Evolutionary conservation across 2,329 filamentous ascomycete species (phyloP).

Genomic region (Alternaria sp.): DNA sequence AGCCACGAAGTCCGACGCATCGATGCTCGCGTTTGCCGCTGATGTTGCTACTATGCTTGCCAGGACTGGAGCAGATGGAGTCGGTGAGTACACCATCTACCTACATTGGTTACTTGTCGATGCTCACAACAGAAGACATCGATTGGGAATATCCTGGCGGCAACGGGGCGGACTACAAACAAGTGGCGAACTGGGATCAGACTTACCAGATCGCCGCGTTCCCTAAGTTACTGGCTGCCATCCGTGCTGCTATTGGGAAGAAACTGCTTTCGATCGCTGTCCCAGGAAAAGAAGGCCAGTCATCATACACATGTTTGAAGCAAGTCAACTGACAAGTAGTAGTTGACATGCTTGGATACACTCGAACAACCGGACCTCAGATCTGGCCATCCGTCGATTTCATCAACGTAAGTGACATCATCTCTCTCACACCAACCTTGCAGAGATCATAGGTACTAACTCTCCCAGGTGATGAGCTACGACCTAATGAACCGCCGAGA

Average conservation of each 20-base stretch:
- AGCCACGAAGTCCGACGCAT: slow-evolving; percentile 60
- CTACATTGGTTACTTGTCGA: neutral
- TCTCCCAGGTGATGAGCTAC: slow-evolving; percentile 66
- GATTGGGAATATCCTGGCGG: slow-evolving; percentile 71
- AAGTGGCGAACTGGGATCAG: slow-evolving; percentile 64
- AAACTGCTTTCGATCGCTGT: slow-evolving; percentile 72
- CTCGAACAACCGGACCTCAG: slow-evolving; percentile 59
- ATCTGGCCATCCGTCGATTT: slow-evolving; percentile 69
- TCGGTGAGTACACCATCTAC: slow-evolving; percentile 50
- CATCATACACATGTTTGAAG: neutral
- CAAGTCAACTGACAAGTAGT: slow-evolving; percentile 36
- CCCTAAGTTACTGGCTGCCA: slow-evolving; percentile 64
- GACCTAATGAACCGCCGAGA: slow-evolving; percentile 75
- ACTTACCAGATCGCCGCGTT: slow-evolving; percentile 66
- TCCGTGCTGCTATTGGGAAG: slow-evolving; percentile 64
- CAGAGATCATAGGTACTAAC: neutral
- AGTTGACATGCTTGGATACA: slow-evolving; percentile 72
- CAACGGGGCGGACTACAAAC: slow-evolving; percentile 73
- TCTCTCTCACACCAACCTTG: neutral
- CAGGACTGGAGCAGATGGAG: slow-evolving; percentile 68
- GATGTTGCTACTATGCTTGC: slow-evolving; percentile 70
- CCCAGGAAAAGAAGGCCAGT: slow-evolving; percentile 52
- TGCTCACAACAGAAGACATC: slow-evolving; percentile 55
- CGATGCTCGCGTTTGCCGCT: slow-evolving; percentile 64
- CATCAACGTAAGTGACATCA: slow-evolving; percentile 56